These are phyloP conservation scores for Macrolepiota dolichaula DNA, from an alignment of 768 basidiomycete species.

Conservation along the genomic window DNA sequence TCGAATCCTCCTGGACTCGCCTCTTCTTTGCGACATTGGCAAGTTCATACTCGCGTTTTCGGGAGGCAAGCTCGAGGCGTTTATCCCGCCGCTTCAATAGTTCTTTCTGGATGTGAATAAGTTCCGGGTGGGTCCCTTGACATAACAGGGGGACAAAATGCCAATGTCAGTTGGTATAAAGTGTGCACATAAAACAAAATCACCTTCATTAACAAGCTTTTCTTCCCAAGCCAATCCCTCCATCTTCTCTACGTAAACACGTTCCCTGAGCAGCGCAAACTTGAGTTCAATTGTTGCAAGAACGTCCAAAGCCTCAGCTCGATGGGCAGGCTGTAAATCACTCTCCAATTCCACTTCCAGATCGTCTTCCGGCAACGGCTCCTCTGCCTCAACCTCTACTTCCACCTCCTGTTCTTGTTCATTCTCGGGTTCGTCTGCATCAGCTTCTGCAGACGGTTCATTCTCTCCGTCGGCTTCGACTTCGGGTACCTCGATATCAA, in stretches of 20 bases:
- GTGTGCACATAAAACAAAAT: slow-evolving; percentile 21
- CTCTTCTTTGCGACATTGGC: slow-evolving; percentile 59
- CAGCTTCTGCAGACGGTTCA: slow-evolving; percentile 14
- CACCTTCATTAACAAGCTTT: slow-evolving; percentile 71
- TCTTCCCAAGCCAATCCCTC: slow-evolving; percentile 89
- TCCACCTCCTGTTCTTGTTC: slow-evolving; percentile 29
- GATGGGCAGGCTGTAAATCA: slow-evolving; percentile 77
- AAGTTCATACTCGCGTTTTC: slow-evolving; percentile 67
- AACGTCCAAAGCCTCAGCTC: slow-evolving; percentile 85
- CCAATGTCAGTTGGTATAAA: not conserved
- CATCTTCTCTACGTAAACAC: slow-evolving; percentile 93
- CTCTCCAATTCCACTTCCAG: slow-evolving; percentile 28
- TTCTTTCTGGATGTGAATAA: slow-evolving; percentile 77
- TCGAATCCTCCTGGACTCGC: slow-evolving; percentile 66
- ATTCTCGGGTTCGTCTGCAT: slow-evolving; percentile 22
- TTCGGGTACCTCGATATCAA: slow-evolving; percentile 25
- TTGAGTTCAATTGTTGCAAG: slow-evolving; percentile 90
- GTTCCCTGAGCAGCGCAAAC: slow-evolving; percentile 83
- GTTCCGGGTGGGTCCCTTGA: slow-evolving; percentile 81
- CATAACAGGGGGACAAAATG: not conserved
- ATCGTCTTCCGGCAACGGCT: slow-evolving; percentile 24
- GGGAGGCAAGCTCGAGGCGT: slow-evolving; percentile 75
- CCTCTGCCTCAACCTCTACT: slow-evolving; percentile 24
- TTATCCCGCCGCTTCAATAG: slow-evolving; percentile 77
- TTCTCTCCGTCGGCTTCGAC: slow-evolving; percentile 20